Conservation (phyloP, 805 yeast species). For the Pichia gijzeniarum region DNA sequence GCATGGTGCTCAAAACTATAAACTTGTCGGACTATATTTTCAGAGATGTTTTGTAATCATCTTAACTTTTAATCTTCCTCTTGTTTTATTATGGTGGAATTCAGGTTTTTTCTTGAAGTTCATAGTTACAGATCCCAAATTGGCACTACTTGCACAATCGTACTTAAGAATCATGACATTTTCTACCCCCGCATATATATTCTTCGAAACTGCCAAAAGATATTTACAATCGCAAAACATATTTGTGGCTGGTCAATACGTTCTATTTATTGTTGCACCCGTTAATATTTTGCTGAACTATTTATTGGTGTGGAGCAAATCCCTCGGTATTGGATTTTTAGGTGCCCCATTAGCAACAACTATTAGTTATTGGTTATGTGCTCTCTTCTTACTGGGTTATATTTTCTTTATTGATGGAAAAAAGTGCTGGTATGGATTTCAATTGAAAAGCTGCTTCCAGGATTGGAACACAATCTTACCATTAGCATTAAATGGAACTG, state of each 20-base stretch:
- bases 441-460: conserved; percentile 27
- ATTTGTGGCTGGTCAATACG: conserved; percentile 67
- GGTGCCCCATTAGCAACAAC: conserved; percentile 70
- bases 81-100: conserved; percentile 50
- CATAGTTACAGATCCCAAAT: conserved; percentile 43
- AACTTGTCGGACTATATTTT: conserved; percentile 31
- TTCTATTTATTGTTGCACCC: conserved; percentile 59
- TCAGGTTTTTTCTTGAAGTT: conserved; percentile 35
- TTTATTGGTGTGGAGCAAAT: conserved; percentile 50
- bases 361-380: conserved; percentile 60
- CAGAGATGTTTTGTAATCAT: conserved; percentile 53
- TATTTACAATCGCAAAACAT: conserved; percentile 65
- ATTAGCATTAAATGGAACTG: conserved; percentile 56
- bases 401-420: conserved; percentile 35
- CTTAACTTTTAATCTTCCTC: conserved; percentile 37
- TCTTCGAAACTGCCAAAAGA: conserved; percentile 57
- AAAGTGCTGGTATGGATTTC: conserved; percentile 27
- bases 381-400: conserved; percentile 40
- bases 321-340: conserved; percentile 48
- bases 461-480: conserved; percentile 55
- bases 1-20: conserved; percentile 39
- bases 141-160: conserved; percentile 40
- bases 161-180: conserved; percentile 39
- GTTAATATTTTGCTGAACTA: conserved; percentile 56
- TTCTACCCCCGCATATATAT: conserved; percentile 40